Evolutionary conservation across 2,329 filamentous ascomycete genomes (phyloP), one percentile per base, ranked within the genome.

Genomic region (Talaromyces sp.): DNA sequence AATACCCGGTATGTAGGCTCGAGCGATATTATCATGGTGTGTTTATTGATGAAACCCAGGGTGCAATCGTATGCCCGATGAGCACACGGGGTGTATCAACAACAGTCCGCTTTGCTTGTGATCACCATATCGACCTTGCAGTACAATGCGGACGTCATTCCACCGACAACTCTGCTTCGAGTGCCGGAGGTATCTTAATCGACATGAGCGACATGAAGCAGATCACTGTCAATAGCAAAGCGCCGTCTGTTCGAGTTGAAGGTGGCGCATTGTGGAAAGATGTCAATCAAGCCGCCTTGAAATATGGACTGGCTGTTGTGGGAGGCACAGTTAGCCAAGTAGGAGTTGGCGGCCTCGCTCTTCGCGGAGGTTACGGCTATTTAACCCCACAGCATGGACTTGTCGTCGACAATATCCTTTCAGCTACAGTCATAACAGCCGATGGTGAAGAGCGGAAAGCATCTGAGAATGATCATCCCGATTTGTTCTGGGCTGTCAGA

Each of bases 261-360:
- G 81, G 82, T 22, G 82, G 83, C 7, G 76, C 78, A 39, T 63
- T 75, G 2, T 84, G 82, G 81, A 71, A 69, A 49, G 79, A 84
- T 60, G 76, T 85, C 6, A 82, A 86, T 57, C 67, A 73, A 5
- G 78, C 77, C 0, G 77, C 78, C 0, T 79, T 72, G 47, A 67
- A 76, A 43, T 70, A 82, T 60, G 76, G 77, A 0, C 75, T 86
- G 2, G 83, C 83, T 2, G 82, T 82, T 1, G 80, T 85, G 1
- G 83, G 83, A 6, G 83, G 84, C 3, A 85, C 83, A 0, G 80
- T 86, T 5, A 80, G 80, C 32, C 80, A 86, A 54, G 85, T 82
- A 1, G 84, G 84, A 3, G 80, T 86, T 3, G 83, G 80, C 4
- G 84, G 82, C 0, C 68, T 85, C n/a, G 77, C 79, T 0, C 65